These are phyloP conservation scores for Schizochytrium sp. DNA, from an alignment of 108 stramenopile genomes.

Conservation along the genomic window DNA sequence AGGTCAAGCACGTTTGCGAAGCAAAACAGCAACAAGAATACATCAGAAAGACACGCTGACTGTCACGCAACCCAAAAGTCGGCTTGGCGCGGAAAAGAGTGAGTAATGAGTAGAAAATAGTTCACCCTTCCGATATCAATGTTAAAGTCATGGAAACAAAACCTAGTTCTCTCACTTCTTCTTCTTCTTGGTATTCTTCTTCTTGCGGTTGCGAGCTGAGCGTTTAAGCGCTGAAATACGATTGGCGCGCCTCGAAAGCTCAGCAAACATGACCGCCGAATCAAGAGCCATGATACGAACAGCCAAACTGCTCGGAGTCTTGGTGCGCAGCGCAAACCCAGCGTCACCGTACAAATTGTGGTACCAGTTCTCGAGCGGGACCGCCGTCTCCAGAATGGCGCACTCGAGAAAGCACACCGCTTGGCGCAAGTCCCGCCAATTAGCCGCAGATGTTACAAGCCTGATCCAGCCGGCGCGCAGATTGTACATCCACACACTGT, in stretches of 20 bases:
- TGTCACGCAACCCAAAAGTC: too few relatives aligned
- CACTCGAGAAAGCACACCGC: neutral
- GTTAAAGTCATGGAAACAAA: too few relatives aligned
- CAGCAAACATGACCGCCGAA: neutral
- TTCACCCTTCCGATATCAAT: too few relatives aligned
- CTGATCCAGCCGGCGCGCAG: neutral
- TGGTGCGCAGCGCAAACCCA: conserved; percentile 3
- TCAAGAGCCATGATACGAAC: neutral
- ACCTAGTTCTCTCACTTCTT: neutral
- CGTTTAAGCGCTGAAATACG: neutral
- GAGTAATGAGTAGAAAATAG: too few relatives aligned
- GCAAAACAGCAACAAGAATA: too few relatives aligned
- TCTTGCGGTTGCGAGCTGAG: neutral
- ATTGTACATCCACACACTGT: neutral
- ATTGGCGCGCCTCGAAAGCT: neutral
- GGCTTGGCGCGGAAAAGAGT: too few relatives aligned
- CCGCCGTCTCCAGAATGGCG: neutral
- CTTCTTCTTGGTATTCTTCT: neutral
- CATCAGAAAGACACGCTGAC: too few relatives aligned
- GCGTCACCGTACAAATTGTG: neutral
- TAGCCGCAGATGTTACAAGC: neutral
- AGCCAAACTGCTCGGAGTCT: neutral
- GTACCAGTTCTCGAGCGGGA: neutral
- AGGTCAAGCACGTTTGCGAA: too few relatives aligned
- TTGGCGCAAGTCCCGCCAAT: neutral